These are phyloP conservation scores for Sphagnum tenellum DNA, from an alignment of 225 moss, liverwort and hornwort species.

Conservation along the genomic window DNA sequence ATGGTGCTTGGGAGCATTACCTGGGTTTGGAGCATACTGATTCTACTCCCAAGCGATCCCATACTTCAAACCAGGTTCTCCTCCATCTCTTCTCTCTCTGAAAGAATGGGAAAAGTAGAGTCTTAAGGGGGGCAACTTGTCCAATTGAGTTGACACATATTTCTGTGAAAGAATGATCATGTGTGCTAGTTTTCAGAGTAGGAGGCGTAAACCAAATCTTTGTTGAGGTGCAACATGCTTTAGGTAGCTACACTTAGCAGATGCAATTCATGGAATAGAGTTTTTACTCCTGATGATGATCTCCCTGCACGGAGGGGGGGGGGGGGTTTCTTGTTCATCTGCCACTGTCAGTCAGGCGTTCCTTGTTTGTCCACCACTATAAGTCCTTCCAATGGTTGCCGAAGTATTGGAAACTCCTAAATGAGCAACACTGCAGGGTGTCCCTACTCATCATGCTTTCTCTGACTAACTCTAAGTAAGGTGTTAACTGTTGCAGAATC, in stretches of 20 bases:
- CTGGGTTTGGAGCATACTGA: slow-evolving; percentile 94
- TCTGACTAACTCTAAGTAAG: background rate
- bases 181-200: background rate
- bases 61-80: slow-evolving; percentile 78
- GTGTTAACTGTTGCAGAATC: slow-evolving; percentile 53
- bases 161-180: background rate
- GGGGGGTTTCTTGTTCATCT: no score
- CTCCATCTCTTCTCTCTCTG: background rate
- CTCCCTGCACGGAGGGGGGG: no score
- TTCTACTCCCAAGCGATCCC: slow-evolving; percentile 89
- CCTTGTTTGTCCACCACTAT: no score
- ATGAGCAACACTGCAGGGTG: background rate
- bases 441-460: background rate
- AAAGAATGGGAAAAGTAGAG: background rate
- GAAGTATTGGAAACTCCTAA: background rate
- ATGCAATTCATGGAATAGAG: background rate
- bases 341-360: no score
- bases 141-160: background rate
- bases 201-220: background rate
- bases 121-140: background rate
- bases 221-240: background rate
- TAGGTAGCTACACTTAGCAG: background rate
- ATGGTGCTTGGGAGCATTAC: slow-evolving; percentile 99
- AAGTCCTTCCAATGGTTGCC: background rate
- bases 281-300: no score